These are phyloP conservation scores for Starmerella vitae DNA, from an alignment of 805 yeast genomes.

Conservation along the genomic window DNA sequence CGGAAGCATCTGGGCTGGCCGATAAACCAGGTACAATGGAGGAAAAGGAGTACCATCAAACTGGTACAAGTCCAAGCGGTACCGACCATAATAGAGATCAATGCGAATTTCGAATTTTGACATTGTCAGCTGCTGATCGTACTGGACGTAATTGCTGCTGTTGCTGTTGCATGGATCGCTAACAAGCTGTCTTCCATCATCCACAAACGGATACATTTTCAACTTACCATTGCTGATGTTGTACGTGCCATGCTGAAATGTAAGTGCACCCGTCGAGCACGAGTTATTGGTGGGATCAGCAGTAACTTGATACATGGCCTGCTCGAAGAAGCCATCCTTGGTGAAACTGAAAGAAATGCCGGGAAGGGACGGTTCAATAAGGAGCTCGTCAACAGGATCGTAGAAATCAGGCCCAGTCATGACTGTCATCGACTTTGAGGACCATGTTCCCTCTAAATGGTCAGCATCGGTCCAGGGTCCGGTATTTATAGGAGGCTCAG, in stretches of 20 bases:
- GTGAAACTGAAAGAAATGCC: slow-evolving; percentile 91
- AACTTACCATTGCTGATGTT: slow-evolving; percentile 55
- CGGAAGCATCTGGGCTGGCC: slow-evolving; percentile 94
- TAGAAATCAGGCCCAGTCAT: slow-evolving; percentile 89
- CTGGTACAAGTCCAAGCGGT: slow-evolving; percentile 57
- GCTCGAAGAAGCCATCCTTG: slow-evolving; percentile 80
- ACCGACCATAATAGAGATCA: slow-evolving; percentile 75
- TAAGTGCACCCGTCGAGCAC: slow-evolving; percentile 72
- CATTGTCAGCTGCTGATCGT: slow-evolving; percentile 52
- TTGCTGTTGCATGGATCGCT: slow-evolving; percentile 61
- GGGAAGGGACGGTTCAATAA: slow-evolving; percentile 91
- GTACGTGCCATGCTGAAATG: slow-evolving; percentile 82
- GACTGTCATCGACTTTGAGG: slow-evolving; percentile 83
- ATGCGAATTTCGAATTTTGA: slow-evolving; percentile 44
- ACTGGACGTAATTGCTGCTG: slow-evolving; percentile 50
- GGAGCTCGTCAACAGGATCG: slow-evolving; percentile 89
- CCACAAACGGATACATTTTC: slow-evolving; percentile 55
- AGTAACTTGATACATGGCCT: slow-evolving; percentile 66
- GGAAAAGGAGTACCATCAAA: slow-evolving; percentile 62
- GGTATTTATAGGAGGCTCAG: slow-evolving; percentile 11
- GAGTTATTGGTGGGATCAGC: slow-evolving; percentile 38
- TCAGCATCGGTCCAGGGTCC: slow-evolving; percentile 22
- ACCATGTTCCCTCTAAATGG: slow-evolving; percentile 76
- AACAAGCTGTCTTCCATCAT: slow-evolving; percentile 85
- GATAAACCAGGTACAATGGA: slow-evolving; percentile 82